Evolutionary conservation across 2,329 filamentous ascomycete genomes (phyloP), one percentile per base, ranked within the genome.

Genomic region (Microcyclosporella mali): DNA sequence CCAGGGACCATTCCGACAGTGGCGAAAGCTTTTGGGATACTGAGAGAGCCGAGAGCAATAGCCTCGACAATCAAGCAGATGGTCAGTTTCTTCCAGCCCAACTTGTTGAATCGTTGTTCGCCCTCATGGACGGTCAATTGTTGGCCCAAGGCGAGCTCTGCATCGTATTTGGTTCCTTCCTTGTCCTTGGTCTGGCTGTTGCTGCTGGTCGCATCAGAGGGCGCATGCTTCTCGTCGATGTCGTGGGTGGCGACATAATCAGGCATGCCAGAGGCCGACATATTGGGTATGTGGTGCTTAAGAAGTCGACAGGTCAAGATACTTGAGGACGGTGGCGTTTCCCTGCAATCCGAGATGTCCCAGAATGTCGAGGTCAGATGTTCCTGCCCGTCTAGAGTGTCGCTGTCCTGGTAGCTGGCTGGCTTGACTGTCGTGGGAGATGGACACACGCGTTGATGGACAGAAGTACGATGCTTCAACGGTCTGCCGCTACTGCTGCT

Each of bases 31-130:
- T 70, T 69, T 2, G 77, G 77, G 4, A 81, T 62, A n/a, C 73
- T 73, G 14, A 80, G 67, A 17, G 78, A 72, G 17, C 77, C 77
- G 4, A 79, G 63, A 6, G 75, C 78, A 33, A 79, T 74, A 18
- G 74, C 78, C 55, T 79, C 77, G 16, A 77, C 77, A 37, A 81
- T 72, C 71, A 79, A 74, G 46, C 55, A 59, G 28, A 64, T 51
- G n/a, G 59, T 63, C 28, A 63, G 41, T 18, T 51, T 45, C 53
- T 73, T 72, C 73, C 74, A 77, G 38, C 73, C 66, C 18, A 74
- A 59, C 12, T 58, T 56, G 35, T 63, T 51, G 59, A 68, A 70
- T 46, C 66, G 66, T 16, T 52, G 44, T 35, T 57, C 47, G 37
- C 55, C 55, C 39, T 57, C 52, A 19, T 52, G 59, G 37, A 65